Evolutionary conservation across 2,329 filamentous ascomycete species (phyloP).

Genomic region (Helicocarpus griseus): DNA sequence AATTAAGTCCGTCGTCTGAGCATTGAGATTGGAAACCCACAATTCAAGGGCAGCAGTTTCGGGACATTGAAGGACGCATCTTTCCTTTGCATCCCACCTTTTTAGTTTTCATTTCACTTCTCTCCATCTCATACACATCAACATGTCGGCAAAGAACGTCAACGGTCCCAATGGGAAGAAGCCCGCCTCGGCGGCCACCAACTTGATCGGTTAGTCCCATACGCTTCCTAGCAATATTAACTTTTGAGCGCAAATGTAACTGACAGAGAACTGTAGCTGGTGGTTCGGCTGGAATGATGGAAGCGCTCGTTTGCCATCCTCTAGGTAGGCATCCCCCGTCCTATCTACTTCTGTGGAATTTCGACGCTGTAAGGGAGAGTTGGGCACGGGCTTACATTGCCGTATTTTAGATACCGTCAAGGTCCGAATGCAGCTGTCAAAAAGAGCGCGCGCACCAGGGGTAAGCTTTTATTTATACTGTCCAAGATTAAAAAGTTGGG

Average conservation of each 20-base stretch:
- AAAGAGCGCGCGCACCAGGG: constrained; percentile 71
- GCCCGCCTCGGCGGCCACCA: constrained; percentile 76
- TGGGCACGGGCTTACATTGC: constrained; percentile 9
- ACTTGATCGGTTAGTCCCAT: constrained; percentile 65
- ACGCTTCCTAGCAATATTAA: constrained; percentile 15
- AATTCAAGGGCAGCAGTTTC: neutral
- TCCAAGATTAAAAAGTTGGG: neutral
- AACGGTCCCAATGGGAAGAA: constrained; percentile 47
- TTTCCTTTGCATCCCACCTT: neutral
- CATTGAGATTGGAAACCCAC: neutral
- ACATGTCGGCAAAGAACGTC: constrained; percentile 52
- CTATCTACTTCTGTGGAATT: neutral
- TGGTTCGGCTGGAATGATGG: constrained; percentile 98
- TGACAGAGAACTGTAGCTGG: constrained; percentile 54
- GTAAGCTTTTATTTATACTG: constrained; percentile 36
- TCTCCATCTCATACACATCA: neutral
- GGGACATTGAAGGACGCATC: neutral
- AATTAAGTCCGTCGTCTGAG: neutral
- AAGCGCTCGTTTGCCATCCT: constrained; percentile 90
- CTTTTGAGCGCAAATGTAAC: constrained; percentile 2
- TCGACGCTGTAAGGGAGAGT: neutral
- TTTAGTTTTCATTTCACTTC: neutral
- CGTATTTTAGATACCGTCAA: constrained; percentile 74
- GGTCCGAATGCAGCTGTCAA: constrained; percentile 97
- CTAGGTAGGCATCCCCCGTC: constrained; percentile 50